Percentiles rank a stretch among this genome's conserved stretches.
These are phyloP conservation scores for Exophiala sp. DNA, from an alignment of 2,329 filamentous ascomycete species.

Conservation along the genomic window DNA sequence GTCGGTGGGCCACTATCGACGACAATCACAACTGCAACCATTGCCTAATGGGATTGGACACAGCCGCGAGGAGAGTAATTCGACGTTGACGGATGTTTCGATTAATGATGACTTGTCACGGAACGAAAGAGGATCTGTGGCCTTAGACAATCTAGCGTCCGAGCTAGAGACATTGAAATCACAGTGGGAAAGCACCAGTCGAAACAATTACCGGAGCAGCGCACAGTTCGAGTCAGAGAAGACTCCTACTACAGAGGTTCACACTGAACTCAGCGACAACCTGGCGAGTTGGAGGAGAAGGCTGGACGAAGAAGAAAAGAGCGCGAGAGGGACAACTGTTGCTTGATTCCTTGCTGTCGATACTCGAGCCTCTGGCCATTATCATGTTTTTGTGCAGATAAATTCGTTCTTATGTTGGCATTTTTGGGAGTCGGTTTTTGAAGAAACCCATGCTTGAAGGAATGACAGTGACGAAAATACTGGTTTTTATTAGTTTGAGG, in stretches of 20 bases:
- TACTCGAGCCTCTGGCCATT: not conserved
- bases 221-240: slow-evolving; percentile 84
- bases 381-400: slow-evolving; percentile 9
- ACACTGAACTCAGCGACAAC: slow-evolving; percentile 60
- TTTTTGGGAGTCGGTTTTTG: not conserved
- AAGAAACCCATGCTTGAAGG: not conserved
- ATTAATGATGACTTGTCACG: slow-evolving; percentile 41
- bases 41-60: slow-evolving; percentile 22
- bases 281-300: slow-evolving; percentile 77
- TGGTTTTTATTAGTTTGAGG: not conserved
- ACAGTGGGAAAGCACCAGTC: slow-evolving; percentile 95
- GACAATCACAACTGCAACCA: slow-evolving; percentile 57
- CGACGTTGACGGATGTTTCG: slow-evolving; percentile 37
- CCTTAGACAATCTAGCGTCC: slow-evolving; percentile 83
- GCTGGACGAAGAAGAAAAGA: slow-evolving; percentile 58
- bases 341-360: slow-evolving; percentile 1
- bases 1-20: slow-evolving; percentile 90
- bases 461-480: not conserved
- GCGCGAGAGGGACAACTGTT: slow-evolving; percentile 8
- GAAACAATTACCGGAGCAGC: slow-evolving; percentile 88
- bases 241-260: slow-evolving; percentile 45
- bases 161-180: slow-evolving; percentile 86
- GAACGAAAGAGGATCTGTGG: slow-evolving; percentile 61
- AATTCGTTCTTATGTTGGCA: not conserved
- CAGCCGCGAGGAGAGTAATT: slow-evolving; percentile 31